Base-by-base conservation (phyloP, 257 asterid species). In the Salvia hispanica region DNA sequence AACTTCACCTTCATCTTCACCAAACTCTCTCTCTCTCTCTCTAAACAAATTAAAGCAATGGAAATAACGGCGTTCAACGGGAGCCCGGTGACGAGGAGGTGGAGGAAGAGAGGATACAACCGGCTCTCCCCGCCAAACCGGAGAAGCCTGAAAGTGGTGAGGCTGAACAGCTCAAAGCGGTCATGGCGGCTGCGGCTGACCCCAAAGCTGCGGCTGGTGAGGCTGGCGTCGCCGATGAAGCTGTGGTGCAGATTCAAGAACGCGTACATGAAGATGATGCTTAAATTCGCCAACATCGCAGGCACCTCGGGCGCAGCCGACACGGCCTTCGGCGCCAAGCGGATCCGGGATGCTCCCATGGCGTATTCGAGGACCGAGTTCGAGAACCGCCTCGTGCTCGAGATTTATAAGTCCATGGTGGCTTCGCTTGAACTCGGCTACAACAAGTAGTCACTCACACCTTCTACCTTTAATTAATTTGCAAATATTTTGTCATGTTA, bases 361-460 rank as follows among this genome's bases (percentile, higher is more conserved):
- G 44, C 40, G 5, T 55, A 64, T 6, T 62, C 82, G 3, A 74
- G 69, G 70, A 73, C 69, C 5, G 89, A 86, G 37, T 87, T 89
- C 45, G 90, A 89, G 13, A 83, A 83, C 45, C 77, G 96, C 62
- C 76, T 89, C 71, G 36, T 85, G 16, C 78, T 81, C 70, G 96
- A 89, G 89, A 89, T 89, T 13, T 89, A 89, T n/a, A 89, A 89
- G 34, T 83, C 90, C 14, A 58, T 85, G 86, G 84, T 79, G 7
- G 76, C 82, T 50, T 83, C 95, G 11, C 58, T 81, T 76, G 96
- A 89, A 42, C 61, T 85, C 78, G 81, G 84, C n/a, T 73, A 76
- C 70, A 54, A 53, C 44, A 77, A 77, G 14, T 37, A 63, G 39
- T 4, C 43, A 2, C 1, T 21, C 25, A 34, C 8, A 37, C 36